These are phyloP conservation scores for Solidago caesia DNA, from an alignment of 129 eudicot genomes.

Conservation along the genomic window DNA sequence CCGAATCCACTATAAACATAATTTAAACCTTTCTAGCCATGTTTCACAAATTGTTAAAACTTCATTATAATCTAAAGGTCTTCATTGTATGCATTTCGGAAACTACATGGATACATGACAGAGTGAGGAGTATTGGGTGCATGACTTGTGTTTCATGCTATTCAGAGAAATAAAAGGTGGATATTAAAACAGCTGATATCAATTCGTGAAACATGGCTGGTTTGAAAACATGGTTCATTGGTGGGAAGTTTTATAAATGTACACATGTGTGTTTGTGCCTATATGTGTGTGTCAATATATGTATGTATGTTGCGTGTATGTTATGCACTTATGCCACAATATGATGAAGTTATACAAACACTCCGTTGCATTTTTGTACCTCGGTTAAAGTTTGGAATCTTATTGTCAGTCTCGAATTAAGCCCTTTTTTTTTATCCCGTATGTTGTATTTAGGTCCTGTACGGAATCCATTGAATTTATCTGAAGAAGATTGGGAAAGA, in stretches of 20 bases:
- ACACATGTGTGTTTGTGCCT: background rate
- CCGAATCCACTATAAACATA: too few species aligned
- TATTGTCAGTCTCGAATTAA: background rate
- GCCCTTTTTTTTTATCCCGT: background rate
- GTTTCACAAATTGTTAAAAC: background rate
- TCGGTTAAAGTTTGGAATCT: background rate
- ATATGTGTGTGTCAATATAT: background rate
- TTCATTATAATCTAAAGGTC: background rate
- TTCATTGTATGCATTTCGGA: background rate
- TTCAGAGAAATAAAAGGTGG: background rate
- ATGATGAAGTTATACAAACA: background rate
- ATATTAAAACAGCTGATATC: background rate
- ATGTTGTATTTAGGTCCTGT: conserved; percentile 44
- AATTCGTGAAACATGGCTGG: background rate
- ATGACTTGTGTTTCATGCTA: background rate
- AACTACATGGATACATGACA: background rate
- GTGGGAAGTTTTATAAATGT: background rate
- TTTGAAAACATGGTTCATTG: background rate
- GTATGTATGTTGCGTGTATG: background rate
- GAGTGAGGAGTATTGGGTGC: background rate
- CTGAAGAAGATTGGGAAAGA: conserved; percentile 66
- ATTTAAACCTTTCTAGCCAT: too few species aligned
- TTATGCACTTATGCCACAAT: background rate
- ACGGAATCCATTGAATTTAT: conserved; percentile 46
- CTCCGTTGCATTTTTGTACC: background rate